phyloP scores from a whole-genome alignment of 129 eudicot species.

The Centrapalus pauciflorus region DNA sequence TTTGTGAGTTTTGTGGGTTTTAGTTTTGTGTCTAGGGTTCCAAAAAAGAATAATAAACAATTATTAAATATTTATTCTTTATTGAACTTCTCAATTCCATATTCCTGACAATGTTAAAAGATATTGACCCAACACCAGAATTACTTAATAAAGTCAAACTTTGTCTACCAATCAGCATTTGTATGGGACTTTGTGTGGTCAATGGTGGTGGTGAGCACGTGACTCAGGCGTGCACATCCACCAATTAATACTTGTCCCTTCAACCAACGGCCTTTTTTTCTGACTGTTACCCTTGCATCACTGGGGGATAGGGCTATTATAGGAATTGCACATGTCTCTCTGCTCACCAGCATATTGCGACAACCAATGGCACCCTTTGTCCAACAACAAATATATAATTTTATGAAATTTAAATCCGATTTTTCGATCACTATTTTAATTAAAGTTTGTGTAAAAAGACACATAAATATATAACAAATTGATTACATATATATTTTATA shows the following conservation, averaged over 20 bases:
- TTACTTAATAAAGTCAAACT: conserved; percentile 15
- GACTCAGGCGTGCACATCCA: conserved; percentile 20
- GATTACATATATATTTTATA: conserved; percentile 4
- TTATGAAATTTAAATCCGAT: no score
- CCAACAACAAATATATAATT: not conserved
- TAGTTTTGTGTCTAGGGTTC: no score
- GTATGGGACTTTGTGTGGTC: conserved; percentile 12
- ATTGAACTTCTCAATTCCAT: no score
- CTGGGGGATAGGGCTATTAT: conserved; percentile 9
- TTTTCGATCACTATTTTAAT: no score
- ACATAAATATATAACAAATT: no score
- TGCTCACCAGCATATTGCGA: not conserved
- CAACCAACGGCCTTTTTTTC: conserved; percentile 33
- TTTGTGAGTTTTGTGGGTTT: no score
- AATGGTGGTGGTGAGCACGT: conserved; percentile 25
- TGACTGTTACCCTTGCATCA: conserved; percentile 12
- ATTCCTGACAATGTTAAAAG: not conserved
- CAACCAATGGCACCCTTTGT: not conserved
- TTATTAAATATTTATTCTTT: no score
- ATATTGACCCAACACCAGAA: not conserved
- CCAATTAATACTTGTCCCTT: conserved; percentile 17
- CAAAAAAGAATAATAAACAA: no score
- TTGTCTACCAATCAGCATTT: conserved; percentile 5
- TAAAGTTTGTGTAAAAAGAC: no score
- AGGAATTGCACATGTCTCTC: conserved; percentile 10